Evolutionary conservation across 352 stramenopile genomes (phyloP).

Genomic region (Phytophthora colocasiae): DNA sequence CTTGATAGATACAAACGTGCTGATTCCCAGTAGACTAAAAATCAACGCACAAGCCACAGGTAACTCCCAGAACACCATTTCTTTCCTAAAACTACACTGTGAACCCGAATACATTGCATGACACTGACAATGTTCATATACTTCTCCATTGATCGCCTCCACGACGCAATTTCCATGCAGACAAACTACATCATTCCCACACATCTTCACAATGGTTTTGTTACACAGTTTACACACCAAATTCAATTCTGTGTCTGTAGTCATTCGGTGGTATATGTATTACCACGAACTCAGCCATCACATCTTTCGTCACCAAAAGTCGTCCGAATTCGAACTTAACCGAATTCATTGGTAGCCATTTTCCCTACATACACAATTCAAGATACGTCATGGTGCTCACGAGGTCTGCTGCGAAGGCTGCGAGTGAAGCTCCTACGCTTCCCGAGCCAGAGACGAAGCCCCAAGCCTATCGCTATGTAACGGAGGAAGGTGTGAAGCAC

Average conservation of each 20-base stretch:
- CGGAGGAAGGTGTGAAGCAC: constrained; percentile 68
- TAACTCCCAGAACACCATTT: constrained; percentile 61
- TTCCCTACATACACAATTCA: constrained; percentile 11
- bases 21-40: constrained; percentile 45
- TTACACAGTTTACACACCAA: constrained; percentile 1
- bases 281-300: constrained; percentile 27
- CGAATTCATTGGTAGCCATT: constrained; percentile 17
- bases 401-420: constrained; percentile 21
- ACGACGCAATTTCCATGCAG: constrained; percentile 59
- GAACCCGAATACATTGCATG: constrained; percentile 52
- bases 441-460: constrained; percentile 11
- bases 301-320: constrained; percentile 20
- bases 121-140: constrained; percentile 46
- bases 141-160: constrained; percentile 12
- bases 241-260: neutral
- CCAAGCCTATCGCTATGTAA: constrained; percentile 71
- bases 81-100: constrained; percentile 52
- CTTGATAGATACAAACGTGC: constrained; percentile 36
- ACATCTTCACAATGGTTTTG: constrained; percentile 43
- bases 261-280: constrained; percentile 2
- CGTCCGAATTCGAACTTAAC: neutral
- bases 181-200: constrained; percentile 47
- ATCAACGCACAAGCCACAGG: constrained; percentile 50
- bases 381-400: constrained; percentile 37
- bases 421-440: constrained; percentile 9